Conservation (phyloP, 1,284 basidiomycete genomes). For the Malassezia vespertilionis region DNA sequence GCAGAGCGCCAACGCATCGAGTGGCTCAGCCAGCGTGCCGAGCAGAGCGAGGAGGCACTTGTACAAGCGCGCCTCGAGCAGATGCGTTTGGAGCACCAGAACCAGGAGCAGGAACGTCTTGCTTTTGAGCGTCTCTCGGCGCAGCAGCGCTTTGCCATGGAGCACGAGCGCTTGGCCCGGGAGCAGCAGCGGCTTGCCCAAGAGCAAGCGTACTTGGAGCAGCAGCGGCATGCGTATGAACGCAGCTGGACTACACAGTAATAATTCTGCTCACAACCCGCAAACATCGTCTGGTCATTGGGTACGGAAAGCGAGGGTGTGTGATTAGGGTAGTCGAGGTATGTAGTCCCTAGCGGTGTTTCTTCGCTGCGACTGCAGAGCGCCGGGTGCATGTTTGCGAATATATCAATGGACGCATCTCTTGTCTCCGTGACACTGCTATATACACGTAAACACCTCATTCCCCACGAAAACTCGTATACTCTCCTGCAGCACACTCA, state of each 20-base stretch:
- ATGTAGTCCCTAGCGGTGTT: no score
- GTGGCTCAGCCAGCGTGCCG: neutral
- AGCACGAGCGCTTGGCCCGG: neutral
- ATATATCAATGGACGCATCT: no score
- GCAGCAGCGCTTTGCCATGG: neutral
- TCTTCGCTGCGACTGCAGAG: no score
- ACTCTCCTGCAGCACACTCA: conserved; percentile 6
- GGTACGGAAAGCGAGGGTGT: no score
- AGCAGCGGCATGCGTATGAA: neutral
- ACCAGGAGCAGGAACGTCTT: neutral
- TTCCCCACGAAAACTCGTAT: neutral
- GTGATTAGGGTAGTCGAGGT: no score
- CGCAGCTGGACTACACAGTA: neutral
- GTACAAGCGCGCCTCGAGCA: neutral
- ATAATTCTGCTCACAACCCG: neutral
- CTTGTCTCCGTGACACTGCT: no score
- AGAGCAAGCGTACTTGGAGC: neutral
- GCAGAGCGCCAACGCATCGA: conserved; percentile 4
- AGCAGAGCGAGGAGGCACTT: neutral
- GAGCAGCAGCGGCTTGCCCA: conserved; percentile 3
- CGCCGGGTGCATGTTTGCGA: no score
- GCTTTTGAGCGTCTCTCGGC: neutral
- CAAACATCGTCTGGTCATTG: neutral
- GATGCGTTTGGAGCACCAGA: neutral
- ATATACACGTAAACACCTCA: no score